Conservation (phyloP, 2,329 filamentous ascomycete species). For the Daldinia eschscholtzii region DNA sequence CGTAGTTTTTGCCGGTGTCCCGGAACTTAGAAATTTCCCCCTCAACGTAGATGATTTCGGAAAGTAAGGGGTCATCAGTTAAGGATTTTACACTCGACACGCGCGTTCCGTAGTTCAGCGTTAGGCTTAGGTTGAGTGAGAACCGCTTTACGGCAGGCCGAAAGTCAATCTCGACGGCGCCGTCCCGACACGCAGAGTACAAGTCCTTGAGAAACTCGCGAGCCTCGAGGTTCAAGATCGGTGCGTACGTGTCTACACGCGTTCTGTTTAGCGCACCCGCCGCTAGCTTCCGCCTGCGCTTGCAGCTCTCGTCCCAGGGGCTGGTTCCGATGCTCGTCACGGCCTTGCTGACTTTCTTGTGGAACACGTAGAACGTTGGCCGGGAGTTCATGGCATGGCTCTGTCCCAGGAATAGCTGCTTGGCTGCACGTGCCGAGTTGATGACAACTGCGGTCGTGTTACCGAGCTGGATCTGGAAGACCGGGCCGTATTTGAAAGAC, state of each 20-base stretch:
- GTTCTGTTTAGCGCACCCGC: constrained; percentile 74
- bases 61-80: constrained; percentile 62
- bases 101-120: constrained; percentile 74
- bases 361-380: constrained; percentile 72
- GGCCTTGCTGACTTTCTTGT: constrained; percentile 67
- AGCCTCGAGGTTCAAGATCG: constrained; percentile 74
- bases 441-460: constrained; percentile 73
- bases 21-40: constrained; percentile 72
- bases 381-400: constrained; percentile 74
- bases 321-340: constrained; percentile 70
- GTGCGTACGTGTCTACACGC: constrained; percentile 74
- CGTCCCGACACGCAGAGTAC: constrained; percentile 65
- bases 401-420: constrained; percentile 74
- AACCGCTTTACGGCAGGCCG: constrained; percentile 71
- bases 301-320: constrained; percentile 77
- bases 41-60: constrained; percentile 72
- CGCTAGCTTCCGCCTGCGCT: constrained; percentile 74
- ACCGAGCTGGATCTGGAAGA: constrained; percentile 54
- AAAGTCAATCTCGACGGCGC: constrained; percentile 69
- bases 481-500: constrained; percentile 47
- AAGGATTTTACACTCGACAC: constrained; percentile 38
- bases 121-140: constrained; percentile 73
- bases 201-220: constrained; percentile 70
- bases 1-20: constrained; percentile 74
- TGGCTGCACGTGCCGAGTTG: constrained; percentile 74